Base-by-base conservation (phyloP, 164 flowering plant genomes). In the Vitis cinerea region DNA sequence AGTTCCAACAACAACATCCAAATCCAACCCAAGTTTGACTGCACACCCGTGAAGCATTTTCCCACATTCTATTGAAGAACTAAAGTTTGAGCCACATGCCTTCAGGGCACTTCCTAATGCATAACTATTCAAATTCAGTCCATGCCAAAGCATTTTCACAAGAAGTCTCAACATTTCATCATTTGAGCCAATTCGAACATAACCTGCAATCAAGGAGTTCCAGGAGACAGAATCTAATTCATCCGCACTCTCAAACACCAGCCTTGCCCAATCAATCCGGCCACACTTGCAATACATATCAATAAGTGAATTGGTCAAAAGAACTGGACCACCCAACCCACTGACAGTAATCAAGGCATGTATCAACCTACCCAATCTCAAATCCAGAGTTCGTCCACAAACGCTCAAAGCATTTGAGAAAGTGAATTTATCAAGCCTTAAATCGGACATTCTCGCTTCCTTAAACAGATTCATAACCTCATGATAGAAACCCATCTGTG, bases 271-370 rank as follows among this genome's bases (percentile, higher is more conserved):
- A 66, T 83, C 85, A 27, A 85, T 55, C 57, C 54, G 50, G 23
- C 88, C 82, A 66, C 87, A 85, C 55, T 82, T 88, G 6, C 83
- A 77, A 65, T 86, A 88, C 88, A 85, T 83, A 55, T 80, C 75
- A 61, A 88, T 83, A 54, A 86, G 81, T 1, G 83, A 83, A 72
- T 82, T 85, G 14, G 66, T 75, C 76, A 86, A 61, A 67, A 83
- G 82, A 29, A 63, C 78, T 23, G 29, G 64, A 4, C 15, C 23
- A 48, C 67, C 64, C 55, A 82, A 63, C 9, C 87, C 92, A 71
- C 73, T 48, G 15, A 79, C 74, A 19, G 79, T 31, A 69, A 82
- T 69, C 69, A 86, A 65, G 44, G 88, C 88, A 71, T 88, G 92
- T 71, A 88, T 65, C 60, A 76, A 2, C 81, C 52, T 75, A 0